Percentiles rank a stretch among this genome's conserved stretches.
phyloP scores from a whole-genome alignment of 345 rosid species.

The Eucalyptus dawsonii region DNA sequence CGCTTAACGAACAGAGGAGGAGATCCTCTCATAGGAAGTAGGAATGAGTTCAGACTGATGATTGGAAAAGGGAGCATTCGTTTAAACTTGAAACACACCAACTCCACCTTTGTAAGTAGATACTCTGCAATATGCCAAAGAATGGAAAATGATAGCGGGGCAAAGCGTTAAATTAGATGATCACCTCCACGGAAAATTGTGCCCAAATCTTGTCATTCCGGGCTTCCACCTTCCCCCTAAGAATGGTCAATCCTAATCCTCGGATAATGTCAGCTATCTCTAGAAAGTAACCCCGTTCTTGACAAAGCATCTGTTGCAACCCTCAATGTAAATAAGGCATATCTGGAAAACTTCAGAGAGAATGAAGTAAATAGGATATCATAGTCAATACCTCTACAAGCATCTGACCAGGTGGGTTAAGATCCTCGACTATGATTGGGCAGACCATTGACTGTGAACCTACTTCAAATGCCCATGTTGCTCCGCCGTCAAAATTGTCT shows the following conservation, averaged over 20 bases:
- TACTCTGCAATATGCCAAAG: not conserved
- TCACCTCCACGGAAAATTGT: conserved; percentile 85
- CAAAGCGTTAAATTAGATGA: not conserved
- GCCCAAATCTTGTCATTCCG: conserved; percentile 84
- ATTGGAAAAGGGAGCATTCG: not conserved
- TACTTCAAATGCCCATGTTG: conserved; percentile 97
- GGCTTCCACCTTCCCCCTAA: conserved; percentile 89
- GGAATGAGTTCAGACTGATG: not conserved
- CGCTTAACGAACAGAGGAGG: not conserved
- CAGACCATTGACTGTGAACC: conserved; percentile 81
- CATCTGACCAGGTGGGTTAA: conserved; percentile 79
- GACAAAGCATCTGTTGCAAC: conserved; percentile 73
- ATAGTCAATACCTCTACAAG: conserved; percentile 62
- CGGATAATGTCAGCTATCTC: conserved; percentile 88
- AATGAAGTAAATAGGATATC: not conserved
- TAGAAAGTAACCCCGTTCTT: conserved; percentile 84
- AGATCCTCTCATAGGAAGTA: not conserved
- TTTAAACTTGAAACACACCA: not conserved
- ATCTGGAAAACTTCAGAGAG: not conserved
- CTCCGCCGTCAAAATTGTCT: conserved; percentile 76
- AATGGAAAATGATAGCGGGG: not conserved
- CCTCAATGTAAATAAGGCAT: not conserved
- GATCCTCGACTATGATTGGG: conserved; percentile 94
- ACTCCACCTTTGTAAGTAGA: not conserved
- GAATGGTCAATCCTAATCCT: conserved; percentile 87